phyloP scores from a whole-genome alignment of 345 rosid genomes.

The Adansonia digitata region DNA sequence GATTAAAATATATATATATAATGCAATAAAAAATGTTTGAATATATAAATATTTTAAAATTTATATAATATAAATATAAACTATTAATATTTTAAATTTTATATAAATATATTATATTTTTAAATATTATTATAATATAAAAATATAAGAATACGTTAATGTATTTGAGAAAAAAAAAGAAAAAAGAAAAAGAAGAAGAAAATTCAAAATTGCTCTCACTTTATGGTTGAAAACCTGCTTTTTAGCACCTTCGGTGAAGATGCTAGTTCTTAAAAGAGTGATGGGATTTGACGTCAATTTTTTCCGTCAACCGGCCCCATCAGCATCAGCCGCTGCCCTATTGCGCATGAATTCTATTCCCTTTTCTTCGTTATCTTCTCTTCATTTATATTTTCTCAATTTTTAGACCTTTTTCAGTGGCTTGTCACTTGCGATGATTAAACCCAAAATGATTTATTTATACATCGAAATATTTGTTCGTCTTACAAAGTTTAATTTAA shows the following conservation, averaged over 20 bases:
- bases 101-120: too few species aligned
- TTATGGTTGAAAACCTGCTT: conserved; percentile 16
- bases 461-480: too few species aligned
- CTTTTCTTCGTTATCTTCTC: neutral
- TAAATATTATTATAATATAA: too few species aligned
- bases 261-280: conserved; percentile 9
- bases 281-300: conserved; percentile 29
- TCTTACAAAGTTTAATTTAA: too few species aligned
- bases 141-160: too few species aligned
- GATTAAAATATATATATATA: too few species aligned
- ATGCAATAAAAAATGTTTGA: too few species aligned
- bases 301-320: neutral
- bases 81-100: too few species aligned
- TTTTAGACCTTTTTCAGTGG: neutral
- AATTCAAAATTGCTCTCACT: conserved; percentile 14
- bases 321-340: neutral
- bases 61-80: too few species aligned
- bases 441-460: neutral
- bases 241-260: conserved; percentile 9
- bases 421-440: neutral
- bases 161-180: neutral
- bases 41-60: too few species aligned
- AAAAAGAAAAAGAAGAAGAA: too few species aligned
- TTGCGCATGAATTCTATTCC: neutral
- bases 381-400: neutral